Evolutionary conservation across 352 stramenopile genomes (phyloP).

Genomic region (Saprolegnia diclina): DNA sequence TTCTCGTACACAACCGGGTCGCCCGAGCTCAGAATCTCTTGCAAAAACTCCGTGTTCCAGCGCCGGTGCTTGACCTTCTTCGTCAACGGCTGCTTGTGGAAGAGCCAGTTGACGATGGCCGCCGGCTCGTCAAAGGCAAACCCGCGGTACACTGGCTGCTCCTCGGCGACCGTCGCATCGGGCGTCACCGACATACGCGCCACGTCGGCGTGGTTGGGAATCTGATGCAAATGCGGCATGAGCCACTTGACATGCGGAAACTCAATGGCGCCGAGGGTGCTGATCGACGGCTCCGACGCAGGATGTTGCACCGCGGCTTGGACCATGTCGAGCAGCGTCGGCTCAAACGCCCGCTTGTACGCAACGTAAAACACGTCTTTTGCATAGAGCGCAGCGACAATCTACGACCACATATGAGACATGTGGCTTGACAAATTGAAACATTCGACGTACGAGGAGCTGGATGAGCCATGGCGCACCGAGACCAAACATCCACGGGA

Average conservation of each 20-base stretch:
- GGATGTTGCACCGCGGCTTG: constrained; percentile 36
- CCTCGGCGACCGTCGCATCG: constrained; percentile 40
- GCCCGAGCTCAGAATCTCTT: constrained; percentile 58
- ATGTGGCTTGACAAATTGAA: not conserved
- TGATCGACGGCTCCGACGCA: not conserved
- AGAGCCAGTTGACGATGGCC: constrained; percentile 70
- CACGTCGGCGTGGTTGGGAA: constrained; percentile 13
- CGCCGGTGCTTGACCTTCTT: not conserved
- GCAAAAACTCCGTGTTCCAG: constrained; percentile 50
- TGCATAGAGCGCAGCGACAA: constrained; percentile 47
- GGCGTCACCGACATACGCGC: constrained; percentile 6
- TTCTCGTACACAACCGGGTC: constrained; percentile 84
- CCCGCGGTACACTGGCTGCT: constrained; percentile 52
- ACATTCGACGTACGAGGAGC: constrained; percentile 39
- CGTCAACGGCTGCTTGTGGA: constrained; percentile 28
- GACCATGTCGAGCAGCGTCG: constrained; percentile 67
- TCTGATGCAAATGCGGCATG: constrained; percentile 24
- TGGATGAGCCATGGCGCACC: constrained; percentile 70
- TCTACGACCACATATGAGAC: not conserved
- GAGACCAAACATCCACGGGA: constrained; percentile 68
- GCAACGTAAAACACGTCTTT: constrained; percentile 75
- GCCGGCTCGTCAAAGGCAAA: constrained; percentile 80
- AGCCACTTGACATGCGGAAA: constrained; percentile 25
- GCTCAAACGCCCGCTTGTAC: constrained; percentile 53
- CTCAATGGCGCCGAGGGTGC: constrained; percentile 5